Conservation (phyloP, 73 alveolate species). For the Breviolum minutum region DNA sequence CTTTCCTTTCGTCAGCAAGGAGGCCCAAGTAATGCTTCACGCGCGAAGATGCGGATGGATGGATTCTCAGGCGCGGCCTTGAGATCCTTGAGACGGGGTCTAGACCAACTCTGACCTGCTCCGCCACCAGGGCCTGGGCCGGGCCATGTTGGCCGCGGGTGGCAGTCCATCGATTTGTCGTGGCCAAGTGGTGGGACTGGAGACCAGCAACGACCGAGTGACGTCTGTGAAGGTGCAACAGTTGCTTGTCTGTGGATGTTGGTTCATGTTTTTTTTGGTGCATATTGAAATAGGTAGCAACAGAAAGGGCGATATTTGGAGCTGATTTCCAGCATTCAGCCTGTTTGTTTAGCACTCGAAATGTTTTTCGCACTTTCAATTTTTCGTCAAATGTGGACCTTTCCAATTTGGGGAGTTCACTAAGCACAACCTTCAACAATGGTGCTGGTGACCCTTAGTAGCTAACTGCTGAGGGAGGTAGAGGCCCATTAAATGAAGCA, state of each 20-base stretch:
- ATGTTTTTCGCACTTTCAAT: too few relatives aligned
- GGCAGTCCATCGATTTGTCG: background rate
- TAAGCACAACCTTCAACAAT: too few relatives aligned
- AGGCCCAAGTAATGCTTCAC: conserved; percentile 82
- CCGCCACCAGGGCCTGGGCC: conserved; percentile 17
- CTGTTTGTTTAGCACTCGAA: too few relatives aligned
- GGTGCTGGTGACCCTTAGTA: too few relatives aligned
- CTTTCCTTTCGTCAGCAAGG: conserved; percentile 57
- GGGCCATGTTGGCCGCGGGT: conserved; percentile 32
- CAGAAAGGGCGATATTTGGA: too few relatives aligned
- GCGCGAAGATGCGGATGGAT: conserved; percentile 91
- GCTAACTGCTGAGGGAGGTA: too few relatives aligned
- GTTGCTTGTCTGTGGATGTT: background rate
- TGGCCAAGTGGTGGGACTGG: conserved; percentile 31
- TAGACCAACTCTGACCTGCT: too few relatives aligned
- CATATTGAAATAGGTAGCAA: too few relatives aligned
- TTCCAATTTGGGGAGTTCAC: too few relatives aligned
- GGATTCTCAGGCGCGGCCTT: conserved; percentile 56
- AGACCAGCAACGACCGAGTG: background rate
- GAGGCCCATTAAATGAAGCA: too few relatives aligned
- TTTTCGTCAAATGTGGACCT: too few relatives aligned
- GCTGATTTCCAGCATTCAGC: too few relatives aligned
- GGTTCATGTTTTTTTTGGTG: background rate
- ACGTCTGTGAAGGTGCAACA: conserved; percentile 23
- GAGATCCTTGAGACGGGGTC: background rate